Percentiles rank a stretch among this genome's conserved stretches.
Conservation (phyloP, 257 asterid genomes). For the Nicotiana tomentosiformis region DNA sequence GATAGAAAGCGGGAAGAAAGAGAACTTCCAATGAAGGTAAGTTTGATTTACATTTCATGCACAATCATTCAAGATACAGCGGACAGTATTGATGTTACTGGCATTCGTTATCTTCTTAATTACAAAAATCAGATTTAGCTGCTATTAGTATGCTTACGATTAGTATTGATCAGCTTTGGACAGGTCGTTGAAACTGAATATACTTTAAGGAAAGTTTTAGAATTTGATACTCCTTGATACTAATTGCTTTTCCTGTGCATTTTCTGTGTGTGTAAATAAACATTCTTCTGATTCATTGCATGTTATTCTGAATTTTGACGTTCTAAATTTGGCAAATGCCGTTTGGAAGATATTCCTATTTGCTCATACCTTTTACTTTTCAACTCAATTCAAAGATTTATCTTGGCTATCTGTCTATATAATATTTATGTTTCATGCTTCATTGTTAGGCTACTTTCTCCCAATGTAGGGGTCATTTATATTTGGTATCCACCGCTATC, state of each 20-base stretch:
- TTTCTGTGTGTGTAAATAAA: not conserved
- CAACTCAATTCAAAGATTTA: not conserved
- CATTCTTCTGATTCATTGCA: not conserved
- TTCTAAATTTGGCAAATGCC: not conserved
- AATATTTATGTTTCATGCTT: not conserved
- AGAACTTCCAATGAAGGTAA: conserved; percentile 68
- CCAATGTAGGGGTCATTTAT: not conserved
- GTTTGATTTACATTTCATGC: conserved; percentile 5
- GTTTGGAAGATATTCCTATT: not conserved
- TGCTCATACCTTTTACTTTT: not conserved
- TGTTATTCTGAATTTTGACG: not conserved
- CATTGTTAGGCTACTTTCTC: not conserved
- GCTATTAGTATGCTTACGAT: not conserved
- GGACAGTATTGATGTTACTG: not conserved
- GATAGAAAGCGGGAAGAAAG: conserved; percentile 95
- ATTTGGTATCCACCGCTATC: not conserved
- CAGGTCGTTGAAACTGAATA: not conserved
- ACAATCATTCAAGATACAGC: not conserved
- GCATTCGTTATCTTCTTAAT: not conserved
- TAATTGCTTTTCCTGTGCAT: not conserved
- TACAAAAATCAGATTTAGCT: not conserved
- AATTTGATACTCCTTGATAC: not conserved
- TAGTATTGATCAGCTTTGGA: not conserved
- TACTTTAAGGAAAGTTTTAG: not conserved
- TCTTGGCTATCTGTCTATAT: not conserved